A percentile compares a stretch with the other conserved stretches of the same genome.
These are phyloP conservation scores for Coemansia sp. DNA, from an alignment of 192 early-diverging fungal species.

Conservation along the genomic window DNA sequence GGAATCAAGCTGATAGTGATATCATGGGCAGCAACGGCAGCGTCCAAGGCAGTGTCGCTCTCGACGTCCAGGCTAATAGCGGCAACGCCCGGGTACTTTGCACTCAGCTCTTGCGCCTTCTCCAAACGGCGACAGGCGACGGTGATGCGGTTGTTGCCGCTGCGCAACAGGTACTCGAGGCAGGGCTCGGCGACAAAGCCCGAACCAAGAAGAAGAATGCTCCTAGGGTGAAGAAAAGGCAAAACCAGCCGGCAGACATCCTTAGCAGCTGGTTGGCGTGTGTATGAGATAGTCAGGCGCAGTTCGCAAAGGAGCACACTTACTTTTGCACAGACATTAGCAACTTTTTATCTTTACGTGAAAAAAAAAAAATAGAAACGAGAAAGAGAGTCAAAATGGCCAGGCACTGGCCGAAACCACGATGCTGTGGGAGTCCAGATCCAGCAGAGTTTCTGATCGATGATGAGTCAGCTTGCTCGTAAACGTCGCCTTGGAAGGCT, in stretches of 20 bases:
- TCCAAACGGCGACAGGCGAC: conserved; percentile 80
- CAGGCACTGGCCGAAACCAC: background rate
- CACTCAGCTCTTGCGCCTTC: conserved; percentile 69
- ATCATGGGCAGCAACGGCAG: conserved; percentile 79
- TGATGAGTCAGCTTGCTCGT: background rate
- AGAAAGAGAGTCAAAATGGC: background rate
- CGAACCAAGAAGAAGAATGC: conserved; percentile 93
- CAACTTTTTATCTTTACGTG: background rate
- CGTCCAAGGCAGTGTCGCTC: conserved; percentile 69
- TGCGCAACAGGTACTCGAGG: conserved; percentile 87
- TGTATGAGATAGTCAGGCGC: background rate
- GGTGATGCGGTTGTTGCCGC: conserved; percentile 85
- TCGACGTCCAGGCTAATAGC: conserved; percentile 78
- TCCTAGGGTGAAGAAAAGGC: conserved; percentile 46
- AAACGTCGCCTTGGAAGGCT: background rate
- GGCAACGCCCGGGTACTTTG: conserved; percentile 58
- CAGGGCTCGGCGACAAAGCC: conserved; percentile 97
- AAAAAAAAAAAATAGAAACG: conserved; percentile 5
- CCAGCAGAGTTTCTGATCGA: background rate
- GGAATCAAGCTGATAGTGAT: conserved; percentile 88
- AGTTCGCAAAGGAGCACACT: background rate
- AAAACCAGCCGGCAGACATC: background rate
- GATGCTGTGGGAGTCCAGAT: background rate
- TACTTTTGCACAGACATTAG: conserved; percentile 38
- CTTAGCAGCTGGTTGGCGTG: background rate